Evolutionary conservation across 1,139 yeast species (phyloP), one percentile per base, ranked within the genome.

Genomic region (Geotrichum bryndzae): DNA sequence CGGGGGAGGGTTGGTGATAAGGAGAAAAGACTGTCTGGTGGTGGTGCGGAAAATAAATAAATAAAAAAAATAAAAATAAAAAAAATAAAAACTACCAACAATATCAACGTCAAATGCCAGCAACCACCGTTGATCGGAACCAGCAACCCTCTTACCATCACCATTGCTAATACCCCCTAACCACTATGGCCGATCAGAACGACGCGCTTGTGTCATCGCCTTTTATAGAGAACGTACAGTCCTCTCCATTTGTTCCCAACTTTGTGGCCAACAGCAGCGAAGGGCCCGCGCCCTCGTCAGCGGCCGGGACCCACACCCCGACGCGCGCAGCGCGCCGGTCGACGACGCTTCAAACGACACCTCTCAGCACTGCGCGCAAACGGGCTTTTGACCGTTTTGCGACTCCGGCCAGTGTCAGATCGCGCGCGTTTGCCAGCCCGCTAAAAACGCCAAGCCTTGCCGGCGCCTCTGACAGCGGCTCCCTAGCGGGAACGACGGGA

Each of bases 181-280:
- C 27, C 27, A 25, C 22, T 2, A 41, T 41, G 48, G 48, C 48
- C 22, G 48, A 41, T 10, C 48, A 41, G 11, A 53, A 33, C n/a
- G 50, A 27, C 46, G 54, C 29, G 0, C 53, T 55, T 7, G 53
- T 22, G 18, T 57, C 60, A 2, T 57, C 60, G 22, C 60, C 60
- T 18, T 57, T 57, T 33, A 46, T 59, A 11, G 61, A 33, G 53
- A 41, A 51, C 18, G 22, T 55, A 15, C 58, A 59, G 29, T 56
- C 61, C n/a, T 56, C 58, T 4, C 58, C 58, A 25, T 56, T 56
- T 25, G 50, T 33, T 33, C 22, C 58, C 11, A 54, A 53, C 11
- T 48, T 56, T 29, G 33, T 8, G 33, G 33, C 33, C 50, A 48
- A 23, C 27, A 29, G 25, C 7, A 48, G 58, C 50, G 54, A 54